These are phyloP conservation scores for Ormosia emarginata DNA, from an alignment of 306 rosid genomes.

Conservation along the genomic window DNA sequence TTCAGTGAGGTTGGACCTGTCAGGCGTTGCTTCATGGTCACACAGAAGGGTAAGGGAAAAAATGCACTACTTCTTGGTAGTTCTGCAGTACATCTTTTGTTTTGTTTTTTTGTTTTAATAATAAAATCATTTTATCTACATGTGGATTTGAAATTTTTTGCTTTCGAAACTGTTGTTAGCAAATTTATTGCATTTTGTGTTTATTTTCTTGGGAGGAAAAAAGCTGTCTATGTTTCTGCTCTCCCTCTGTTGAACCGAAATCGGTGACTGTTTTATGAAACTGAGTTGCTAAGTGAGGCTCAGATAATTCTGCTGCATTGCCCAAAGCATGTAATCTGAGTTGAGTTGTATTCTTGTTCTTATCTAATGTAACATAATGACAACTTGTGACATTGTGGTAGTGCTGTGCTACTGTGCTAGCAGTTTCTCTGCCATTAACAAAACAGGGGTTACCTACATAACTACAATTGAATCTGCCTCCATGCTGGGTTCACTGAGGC, in stretches of 20 bases:
- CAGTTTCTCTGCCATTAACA: background rate
- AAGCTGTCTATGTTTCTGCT: background rate
- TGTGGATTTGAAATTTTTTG: too few species aligned
- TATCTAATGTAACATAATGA: background rate
- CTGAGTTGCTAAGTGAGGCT: background rate
- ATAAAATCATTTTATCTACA: too few species aligned
- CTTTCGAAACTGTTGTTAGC: background rate
- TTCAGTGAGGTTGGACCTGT: constrained; percentile 89
- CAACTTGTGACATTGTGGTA: background rate
- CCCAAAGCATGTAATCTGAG: background rate
- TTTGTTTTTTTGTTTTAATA: background rate
- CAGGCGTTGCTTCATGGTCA: constrained; percentile 87
- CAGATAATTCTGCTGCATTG: background rate
- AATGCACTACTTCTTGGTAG: background rate
- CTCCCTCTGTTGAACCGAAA: background rate
- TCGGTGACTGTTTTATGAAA: background rate
- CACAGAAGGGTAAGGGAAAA: constrained; percentile 54
- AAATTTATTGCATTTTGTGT: background rate
- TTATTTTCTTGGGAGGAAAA: background rate
- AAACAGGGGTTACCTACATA: background rate
- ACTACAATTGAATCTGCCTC: background rate
- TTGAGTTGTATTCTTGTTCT: background rate
- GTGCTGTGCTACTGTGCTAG: background rate
- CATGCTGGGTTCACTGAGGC: background rate
- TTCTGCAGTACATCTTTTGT: background rate